Base-by-base conservation (phyloP, 2,329 filamentous ascomycete species). In the Trichoderma sp. region DNA sequence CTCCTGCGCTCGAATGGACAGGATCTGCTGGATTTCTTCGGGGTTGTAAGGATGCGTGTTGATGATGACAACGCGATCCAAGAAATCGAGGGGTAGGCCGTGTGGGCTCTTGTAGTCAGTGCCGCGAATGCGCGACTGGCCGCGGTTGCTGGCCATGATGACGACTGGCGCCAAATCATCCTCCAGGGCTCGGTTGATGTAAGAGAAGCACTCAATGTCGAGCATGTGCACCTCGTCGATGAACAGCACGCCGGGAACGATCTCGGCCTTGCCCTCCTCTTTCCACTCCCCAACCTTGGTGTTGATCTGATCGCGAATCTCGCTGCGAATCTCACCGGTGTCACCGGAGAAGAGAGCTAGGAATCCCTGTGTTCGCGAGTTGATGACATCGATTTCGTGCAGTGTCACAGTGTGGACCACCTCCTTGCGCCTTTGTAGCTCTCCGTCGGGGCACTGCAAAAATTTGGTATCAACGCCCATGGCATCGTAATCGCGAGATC, bases 141-240 rank as follows among this genome's bases (percentile, higher is more conserved):
- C 96, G 73, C 96, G 89, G 85, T 99, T 99, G 87, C 93, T 97
- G 69, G 96, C 96, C 96, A 99, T 99, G 83, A 99, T 99, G 81
- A 99, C 95, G 75, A 99, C 95, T 50, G 96, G 96, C 1, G 96
- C 94, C 36, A 99, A 88, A 78, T 98, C 94, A 73, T 95, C 94
- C 83, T 99, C 96, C 58, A 99, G 87, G 1, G 96, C 96, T 67
- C 96, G 93, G 85, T 99, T 99, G 86, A 99, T 92, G 85, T 97
- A 99, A 58, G 94, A 97, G 86, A 97, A 99, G 85, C 95, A 98
- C 83, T 99, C 96, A 75, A 98, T 98, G 81, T 99, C 96, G 71
- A 99, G 92, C 95, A 99, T 98, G 86, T 99, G 96, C 6, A 99
- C 95, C 84, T 99, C 96, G 78, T 99, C 96, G 78, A 99, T 97